Base-by-base conservation (phyloP, 495 filamentous ascomycete genomes). In the Neurospora terricola region DNA sequence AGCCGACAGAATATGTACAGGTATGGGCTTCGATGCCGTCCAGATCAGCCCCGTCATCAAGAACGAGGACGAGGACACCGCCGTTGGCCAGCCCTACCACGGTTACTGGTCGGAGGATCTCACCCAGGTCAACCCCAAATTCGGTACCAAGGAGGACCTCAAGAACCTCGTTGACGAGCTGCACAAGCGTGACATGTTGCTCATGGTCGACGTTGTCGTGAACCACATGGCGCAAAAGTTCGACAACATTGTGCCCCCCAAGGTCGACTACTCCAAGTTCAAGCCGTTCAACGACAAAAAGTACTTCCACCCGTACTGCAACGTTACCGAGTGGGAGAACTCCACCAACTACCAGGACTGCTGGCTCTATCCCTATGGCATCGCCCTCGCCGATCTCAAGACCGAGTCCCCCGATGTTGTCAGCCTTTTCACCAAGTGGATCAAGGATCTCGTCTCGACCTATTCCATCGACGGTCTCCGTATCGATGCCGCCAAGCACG, bases 391-490 rank as follows among this genome's bases (percentile, higher is more conserved):
- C 2, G 92, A 95, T 78, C 77, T 94, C n/a, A 85, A 89, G 70
- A 94, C 92, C 14, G 85, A 89, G 38, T 83, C 84, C 34, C 43
- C 80, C 0, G 83, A 81, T 69, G 88, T 94, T 1, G 81, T 84
- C 36, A 80, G 76, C 23, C 84, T 87, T 21, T 90, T 88, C 82
- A 73, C 89, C 62, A 82, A 81, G 48, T 96, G 93, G 93, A 84
- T 94, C 75, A 84, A 77, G 5, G 79, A 82, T 2, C 83, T 95
- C 0, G 87, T 93, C 9, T 80, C 83, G 3, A 90, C 91, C 75
- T 96, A 94, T 80, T 87, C 85, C 37, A 91, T 96, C 74, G 93
- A 96, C 74, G 93, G 91, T 10, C 86, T 96, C 38, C 91, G 93
- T 34, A 83, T 95, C 59, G 93, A 95, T 76, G 91, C 90, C 0